Evolutionary conservation across 345 rosid genomes (phyloP).

Genomic region (Lumnitzera racemosa): DNA sequence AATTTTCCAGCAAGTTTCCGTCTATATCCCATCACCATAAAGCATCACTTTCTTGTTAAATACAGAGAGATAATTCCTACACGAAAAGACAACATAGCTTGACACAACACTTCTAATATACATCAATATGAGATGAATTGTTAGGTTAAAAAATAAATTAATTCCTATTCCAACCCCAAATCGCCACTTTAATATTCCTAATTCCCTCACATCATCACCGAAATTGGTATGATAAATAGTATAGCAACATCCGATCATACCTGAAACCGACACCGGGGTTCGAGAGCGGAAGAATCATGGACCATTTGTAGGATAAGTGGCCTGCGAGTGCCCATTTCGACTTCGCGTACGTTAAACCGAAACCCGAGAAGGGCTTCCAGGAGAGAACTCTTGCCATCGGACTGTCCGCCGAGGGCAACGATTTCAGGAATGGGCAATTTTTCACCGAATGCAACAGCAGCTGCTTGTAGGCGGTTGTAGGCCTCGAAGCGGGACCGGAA

Average conservation of each 20-base stretch:
- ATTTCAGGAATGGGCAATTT: slow-evolving; percentile 96
- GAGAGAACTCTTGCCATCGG: slow-evolving; percentile 93
- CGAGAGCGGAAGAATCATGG: slow-evolving; percentile 74
- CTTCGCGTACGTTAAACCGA: slow-evolving; percentile 92
- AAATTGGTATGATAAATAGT: not conserved
- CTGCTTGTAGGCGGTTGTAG: slow-evolving; percentile 91
- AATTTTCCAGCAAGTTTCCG: too few species aligned
- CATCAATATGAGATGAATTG: not conserved
- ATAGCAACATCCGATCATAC: slow-evolving; percentile 12
- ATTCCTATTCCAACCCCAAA: too few species aligned
- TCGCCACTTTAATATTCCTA: not conserved
- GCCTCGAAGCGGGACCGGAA: slow-evolving; percentile 65
- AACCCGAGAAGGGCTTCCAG: slow-evolving; percentile 92
- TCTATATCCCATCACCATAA: too few species aligned
- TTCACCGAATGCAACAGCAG: slow-evolving; percentile 96
- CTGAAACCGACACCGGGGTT: slow-evolving; percentile 92
- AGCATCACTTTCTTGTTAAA: too few species aligned
- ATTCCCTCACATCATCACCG: not conserved
- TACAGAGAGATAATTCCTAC: too few species aligned
- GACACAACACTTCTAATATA: not conserved
- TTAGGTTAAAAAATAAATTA: too few species aligned
- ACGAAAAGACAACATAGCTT: too few species aligned
- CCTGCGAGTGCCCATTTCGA: slow-evolving; percentile 95
- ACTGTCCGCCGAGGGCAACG: slow-evolving; percentile 93
- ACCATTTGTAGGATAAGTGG: slow-evolving; percentile 97